Conservation (phyloP, 2,329 filamentous ascomycete species). For the Dothideomycetidae sp. region DNA sequence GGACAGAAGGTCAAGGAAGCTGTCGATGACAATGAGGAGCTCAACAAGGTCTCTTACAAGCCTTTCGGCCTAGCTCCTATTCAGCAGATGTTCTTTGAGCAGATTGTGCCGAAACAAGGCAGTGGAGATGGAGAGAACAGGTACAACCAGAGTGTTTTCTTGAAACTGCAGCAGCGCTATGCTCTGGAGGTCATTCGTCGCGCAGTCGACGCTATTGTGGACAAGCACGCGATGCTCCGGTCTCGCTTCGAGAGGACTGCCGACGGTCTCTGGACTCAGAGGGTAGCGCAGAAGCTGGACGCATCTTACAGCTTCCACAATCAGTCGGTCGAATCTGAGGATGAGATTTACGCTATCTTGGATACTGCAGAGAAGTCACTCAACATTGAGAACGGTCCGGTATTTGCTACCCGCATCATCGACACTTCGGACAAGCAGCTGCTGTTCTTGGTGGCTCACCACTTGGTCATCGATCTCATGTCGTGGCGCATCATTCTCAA, state of each 20-base stretch:
- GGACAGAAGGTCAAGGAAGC: not conserved
- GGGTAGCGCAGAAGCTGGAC: conserved; percentile 14
- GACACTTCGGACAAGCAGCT: conserved; percentile 25
- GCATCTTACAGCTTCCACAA: not conserved
- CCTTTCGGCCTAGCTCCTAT: not conserved
- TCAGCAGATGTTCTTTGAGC: conserved; percentile 7
- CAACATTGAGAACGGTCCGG: conserved; percentile 23
- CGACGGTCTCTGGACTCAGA: conserved; percentile 21
- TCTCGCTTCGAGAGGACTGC: conserved; percentile 22
- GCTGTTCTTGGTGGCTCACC: conserved; percentile 26
- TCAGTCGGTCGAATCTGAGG: conserved; percentile 12
- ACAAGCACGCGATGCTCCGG: conserved; percentile 27
- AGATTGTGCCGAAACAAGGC: not conserved
- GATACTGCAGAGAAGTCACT: conserved; percentile 13
- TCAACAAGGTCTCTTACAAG: not conserved
- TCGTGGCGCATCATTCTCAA: conserved; percentile 27
- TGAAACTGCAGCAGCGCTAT: not conserved
- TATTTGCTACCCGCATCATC: conserved; percentile 22
- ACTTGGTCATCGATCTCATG: conserved; percentile 25
- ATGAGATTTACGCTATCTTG: conserved; percentile 17
- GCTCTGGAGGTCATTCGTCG: not conserved
- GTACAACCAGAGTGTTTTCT: conserved; percentile 11
- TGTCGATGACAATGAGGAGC: not conserved
- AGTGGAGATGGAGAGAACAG: conserved; percentile 2
- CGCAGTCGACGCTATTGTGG: conserved; percentile 20